Base-by-base conservation (phyloP, 75 land plant genomes). In the Cryptomeria japonica region DNA sequence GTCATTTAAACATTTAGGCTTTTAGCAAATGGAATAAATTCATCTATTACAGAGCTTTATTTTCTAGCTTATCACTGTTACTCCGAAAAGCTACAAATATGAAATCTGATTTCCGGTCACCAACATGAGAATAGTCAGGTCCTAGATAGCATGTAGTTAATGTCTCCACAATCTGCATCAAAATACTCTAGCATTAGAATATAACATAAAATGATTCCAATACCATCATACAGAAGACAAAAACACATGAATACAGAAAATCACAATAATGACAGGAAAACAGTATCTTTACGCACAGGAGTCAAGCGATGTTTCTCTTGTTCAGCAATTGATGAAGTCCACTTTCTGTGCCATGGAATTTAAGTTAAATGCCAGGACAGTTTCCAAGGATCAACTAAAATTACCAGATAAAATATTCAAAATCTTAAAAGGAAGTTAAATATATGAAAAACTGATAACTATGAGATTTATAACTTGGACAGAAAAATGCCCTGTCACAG, bases 231-330 rank as follows among this genome's bases (percentile, higher is more conserved):
- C 14, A 36, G 42, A 31, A 87, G 42, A n/a, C 58, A 15, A 32
- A 85, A 47, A 51, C 3, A 38, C 72, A 87, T 51, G 31, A 53
- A 2, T 47, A 22, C 28, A 83, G 11, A n/a, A 86, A 46, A 78
- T 39, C 22, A 78, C 5, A 86, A 47, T 22, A 87, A 25, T 77
- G 77, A 70, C 31, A 55, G 22, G 16, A 86, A 44, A 16, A 75
- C 42, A 19, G 49, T n/a, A 42, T 73, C 34, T 88, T 41, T 72
- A 91, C 98, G 89, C 39, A 97, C 98, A 86, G 99, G 99, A 86
- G 97, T 86, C 72, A 98, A 83, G 2, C 99, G 90, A 85, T 97
- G 95, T 84, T 95, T 94, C 92, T 98, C 99, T 87, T 95, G 93
- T 36, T 93, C 95, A 89, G 94, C 92, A 83, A 97, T 94, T 28